Base-by-base conservation (phyloP, 202 grass and related monocot genomes). In the Alloteropsis angusta region DNA sequence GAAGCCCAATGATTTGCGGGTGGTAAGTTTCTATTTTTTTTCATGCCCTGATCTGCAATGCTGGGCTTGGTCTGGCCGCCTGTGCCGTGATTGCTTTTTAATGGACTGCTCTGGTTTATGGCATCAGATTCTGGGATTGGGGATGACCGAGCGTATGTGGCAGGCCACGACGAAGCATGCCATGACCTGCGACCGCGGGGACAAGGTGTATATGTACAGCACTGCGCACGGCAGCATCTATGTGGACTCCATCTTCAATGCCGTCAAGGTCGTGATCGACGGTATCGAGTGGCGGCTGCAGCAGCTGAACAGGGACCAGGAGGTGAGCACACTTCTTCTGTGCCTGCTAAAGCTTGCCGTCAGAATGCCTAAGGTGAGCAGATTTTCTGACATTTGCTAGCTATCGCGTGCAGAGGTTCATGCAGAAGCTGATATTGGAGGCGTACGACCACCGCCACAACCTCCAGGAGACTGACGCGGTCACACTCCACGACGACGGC, bases 121-220 rank as follows among this genome's bases (percentile, higher is more conserved):
- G 5, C 30, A 72, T 17, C 58, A 96, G 88, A 87, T 93, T 13
- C 4, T 93, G 58, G 90, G 88, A 39, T 35, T 66, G 0, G 86
- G 75, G 28, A 89, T 97, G 90, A 87, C 83, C 0, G 81, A 97
- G n/a, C 25, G 39, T 7, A 83, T 85, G 84, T 97, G 90, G 93
- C 75, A 83, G 6, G 39, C 14, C 8, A 18, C 16, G 46, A 16
- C 16, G 1, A 5, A 18, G 11, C 46, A 48, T 15, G 46, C 46
- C 15, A 18, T 6, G 16, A 3, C 5, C 15, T 90, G 88, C 76
- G 0, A 3, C 7, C 5, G 55, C 5, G 90, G 78, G 7, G 77
- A 91, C 0, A 89, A 81, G 74, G 50, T 83, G 50, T 97, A 88
- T 68, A 6, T 44, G 1, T 65, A 85, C 77, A 3, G 16, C 22